phyloP scores from a whole-genome alignment of 2,329 filamentous ascomycete species.

The Hymenoscyphus salicellus region DNA sequence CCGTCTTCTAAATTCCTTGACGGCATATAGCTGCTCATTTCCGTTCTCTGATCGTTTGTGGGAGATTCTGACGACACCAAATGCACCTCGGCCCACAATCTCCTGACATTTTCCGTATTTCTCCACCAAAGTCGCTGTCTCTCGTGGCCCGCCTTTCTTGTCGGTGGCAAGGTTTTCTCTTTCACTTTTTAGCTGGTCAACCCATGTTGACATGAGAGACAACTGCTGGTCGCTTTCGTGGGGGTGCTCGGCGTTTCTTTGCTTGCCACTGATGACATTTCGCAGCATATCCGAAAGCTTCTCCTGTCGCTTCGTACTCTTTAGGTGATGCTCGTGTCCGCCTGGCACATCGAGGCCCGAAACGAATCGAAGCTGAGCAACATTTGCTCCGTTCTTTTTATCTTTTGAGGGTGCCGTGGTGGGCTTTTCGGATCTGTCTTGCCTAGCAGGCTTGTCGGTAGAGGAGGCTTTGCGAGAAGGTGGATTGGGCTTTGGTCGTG shows the following conservation, averaged over 20 bases:
- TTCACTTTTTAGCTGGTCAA: conserved; percentile 86
- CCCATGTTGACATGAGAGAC: conserved; percentile 93
- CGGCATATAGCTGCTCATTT: conserved; percentile 86
- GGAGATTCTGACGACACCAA: conserved; percentile 94
- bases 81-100: conserved; percentile 90
- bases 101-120: conserved; percentile 99
- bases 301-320: conserved; percentile 86
- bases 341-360: conserved; percentile 54
- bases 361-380: conserved; percentile 47
- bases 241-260: conserved; percentile 63
- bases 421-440: conserved; percentile 34
- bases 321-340: conserved; percentile 82
- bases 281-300: conserved; percentile 92
- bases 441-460: conserved; percentile 40
- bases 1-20: conserved; percentile 94
- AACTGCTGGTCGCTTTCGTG: conserved; percentile 71
- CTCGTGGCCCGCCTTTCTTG: conserved; percentile 71
- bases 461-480: conserved; percentile 45
- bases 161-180: conserved; percentile 74
- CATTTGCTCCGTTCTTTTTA: conserved; percentile 27
- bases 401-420: conserved; percentile 30
- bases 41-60: conserved; percentile 89
- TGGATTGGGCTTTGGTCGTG: conserved; percentile 37
- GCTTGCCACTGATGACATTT: conserved; percentile 75
- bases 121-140: conserved; percentile 78